phyloP scores from a whole-genome alignment of 1,139 yeast species.

The Sugiyamaella paludigena region DNA sequence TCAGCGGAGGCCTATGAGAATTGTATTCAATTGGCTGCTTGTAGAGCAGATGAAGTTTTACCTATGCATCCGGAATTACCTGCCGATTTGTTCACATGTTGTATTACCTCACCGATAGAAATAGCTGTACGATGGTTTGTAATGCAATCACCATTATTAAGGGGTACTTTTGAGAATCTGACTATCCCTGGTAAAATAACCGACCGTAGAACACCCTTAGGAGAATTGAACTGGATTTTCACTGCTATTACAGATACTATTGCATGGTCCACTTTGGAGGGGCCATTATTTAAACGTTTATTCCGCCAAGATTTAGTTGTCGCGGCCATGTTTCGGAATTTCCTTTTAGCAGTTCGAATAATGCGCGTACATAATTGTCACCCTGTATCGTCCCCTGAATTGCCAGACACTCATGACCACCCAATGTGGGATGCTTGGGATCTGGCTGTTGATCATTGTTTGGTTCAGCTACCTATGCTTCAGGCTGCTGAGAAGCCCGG shows the following conservation, averaged over 20 bases:
- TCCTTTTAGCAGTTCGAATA: slow-evolving; percentile 83
- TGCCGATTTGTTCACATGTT: slow-evolving; percentile 92
- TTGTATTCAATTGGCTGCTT: slow-evolving; percentile 92
- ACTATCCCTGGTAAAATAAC: slow-evolving; percentile 87
- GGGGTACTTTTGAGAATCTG: slow-evolving; percentile 39
- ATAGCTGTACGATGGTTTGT: slow-evolving; percentile 91
- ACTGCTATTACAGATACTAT: slow-evolving; percentile 98
- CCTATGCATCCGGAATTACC: slow-evolving; percentile 96
- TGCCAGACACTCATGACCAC: slow-evolving; percentile 81
- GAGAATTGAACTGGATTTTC: slow-evolving; percentile 96
- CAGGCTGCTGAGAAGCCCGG: slow-evolving; percentile 35
- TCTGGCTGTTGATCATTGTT: slow-evolving; percentile 89
- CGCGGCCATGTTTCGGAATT: slow-evolving; percentile 92
- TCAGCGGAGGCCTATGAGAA: slow-evolving; percentile 71
- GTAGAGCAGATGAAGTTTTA: slow-evolving; percentile 77
- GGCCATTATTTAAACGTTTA: slow-evolving; percentile 82
- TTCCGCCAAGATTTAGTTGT: slow-evolving; percentile 96
- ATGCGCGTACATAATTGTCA: slow-evolving; percentile 95
- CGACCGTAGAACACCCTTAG: slow-evolving; percentile 91
- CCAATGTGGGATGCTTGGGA: slow-evolving; percentile 99
- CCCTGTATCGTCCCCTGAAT: slow-evolving; percentile 90
- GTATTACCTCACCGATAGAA: slow-evolving; percentile 93
- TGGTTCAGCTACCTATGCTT: slow-evolving; percentile 49
- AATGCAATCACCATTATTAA: slow-evolving; percentile 60
- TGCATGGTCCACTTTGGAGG: slow-evolving; percentile 91